Evolutionary conservation across 495 filamentous ascomycete species (phyloP), one percentile per base, ranked within the genome.

Genomic region (Penicillium crystallinum): DNA sequence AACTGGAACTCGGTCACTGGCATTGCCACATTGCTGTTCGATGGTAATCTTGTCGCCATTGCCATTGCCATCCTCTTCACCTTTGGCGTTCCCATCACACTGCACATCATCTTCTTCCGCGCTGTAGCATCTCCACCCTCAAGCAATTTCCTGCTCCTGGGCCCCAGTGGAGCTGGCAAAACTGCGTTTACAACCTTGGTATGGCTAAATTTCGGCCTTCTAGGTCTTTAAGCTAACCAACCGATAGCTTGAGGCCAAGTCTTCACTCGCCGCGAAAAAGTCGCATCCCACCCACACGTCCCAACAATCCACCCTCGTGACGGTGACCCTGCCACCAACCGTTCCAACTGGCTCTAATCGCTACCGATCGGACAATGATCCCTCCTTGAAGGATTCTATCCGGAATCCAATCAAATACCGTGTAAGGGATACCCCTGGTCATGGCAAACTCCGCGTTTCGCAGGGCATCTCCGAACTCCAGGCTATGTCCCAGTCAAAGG

Each of bases 381-480:
- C 87, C 9, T 80, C 85, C 12, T 68, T 84, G 44, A 74, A 79
- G 46, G 69, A 81, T n/a, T 77, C 80, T 53, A 79, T 84, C 53
- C 82, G 79, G 45, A 90, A 96, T 67, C 80, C 83, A 48, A 81
- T 86, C 62, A 85, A 79, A 44, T 91, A 96, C 70, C 77, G 88
- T 42, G 71, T 97, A 22, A 69, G 82, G 62, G 92, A 98, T 74
- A 97, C 93, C 4, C 92, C 92, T 1, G 92, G 92, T 48, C 93
- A 97, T 76, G 91, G 90, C 45, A 98, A 98, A 66, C 82, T 97
- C 7, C 89, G 93, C 41, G 76, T 54, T 59, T 80, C 66, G 67
- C 72, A 75, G 39, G 71, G 67, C 3, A 54, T 76, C 25, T 57
- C 72, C 9, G 63, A 72, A 53, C 61, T 77, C 4, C 50, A 61